Evolutionary conservation across 1,284 basidiomycete species (phyloP).

Genomic region (Ustilago bromivora): DNA sequence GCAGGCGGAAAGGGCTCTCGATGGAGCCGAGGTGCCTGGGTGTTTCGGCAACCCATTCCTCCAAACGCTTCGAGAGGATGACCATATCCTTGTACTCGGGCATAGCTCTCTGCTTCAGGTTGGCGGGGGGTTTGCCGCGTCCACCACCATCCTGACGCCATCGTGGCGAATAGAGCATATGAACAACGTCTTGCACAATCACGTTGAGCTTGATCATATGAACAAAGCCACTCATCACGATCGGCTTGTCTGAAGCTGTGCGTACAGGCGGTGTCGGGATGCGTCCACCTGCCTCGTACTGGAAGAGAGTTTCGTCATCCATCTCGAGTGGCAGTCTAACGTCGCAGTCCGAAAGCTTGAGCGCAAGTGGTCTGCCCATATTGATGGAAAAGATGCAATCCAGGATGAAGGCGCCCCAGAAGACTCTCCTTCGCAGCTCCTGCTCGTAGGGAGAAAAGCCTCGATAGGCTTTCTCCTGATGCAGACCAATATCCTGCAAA

Average conservation of each 20-base stretch:
- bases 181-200: conserved; percentile 56
- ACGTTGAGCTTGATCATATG: conserved; percentile 63
- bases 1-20: conserved; percentile 50
- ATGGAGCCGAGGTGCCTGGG: conserved; percentile 49
- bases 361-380: conserved; percentile 58
- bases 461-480: conserved; percentile 59
- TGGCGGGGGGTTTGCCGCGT: conserved; percentile 21
- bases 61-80: conserved; percentile 50
- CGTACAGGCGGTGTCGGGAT: conserved; percentile 23
- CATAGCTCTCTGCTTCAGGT: conserved; percentile 25
- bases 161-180: conserved; percentile 51
- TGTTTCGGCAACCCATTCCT: conserved; percentile 57
- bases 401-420: conserved; percentile 63
- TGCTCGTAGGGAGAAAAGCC: conserved; percentile 60
- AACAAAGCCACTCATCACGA: conserved; percentile 55
- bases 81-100: conserved; percentile 62
- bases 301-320: conserved; percentile 42
- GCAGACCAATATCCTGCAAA: conserved; percentile 62
- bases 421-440: conserved; percentile 53
- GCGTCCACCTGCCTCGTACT: conserved; percentile 36
- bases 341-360: conserved; percentile 57
- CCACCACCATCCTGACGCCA: conserved; percentile 35
- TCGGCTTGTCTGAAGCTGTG: conserved; percentile 28
- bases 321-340: conserved; percentile 57
- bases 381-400: conserved; percentile 63